Percentiles rank a stretch among this genome's conserved stretches.
Conservation (phyloP, 2,329 filamentous ascomycete genomes). For the Arthrobotrys sinensis region DNA sequence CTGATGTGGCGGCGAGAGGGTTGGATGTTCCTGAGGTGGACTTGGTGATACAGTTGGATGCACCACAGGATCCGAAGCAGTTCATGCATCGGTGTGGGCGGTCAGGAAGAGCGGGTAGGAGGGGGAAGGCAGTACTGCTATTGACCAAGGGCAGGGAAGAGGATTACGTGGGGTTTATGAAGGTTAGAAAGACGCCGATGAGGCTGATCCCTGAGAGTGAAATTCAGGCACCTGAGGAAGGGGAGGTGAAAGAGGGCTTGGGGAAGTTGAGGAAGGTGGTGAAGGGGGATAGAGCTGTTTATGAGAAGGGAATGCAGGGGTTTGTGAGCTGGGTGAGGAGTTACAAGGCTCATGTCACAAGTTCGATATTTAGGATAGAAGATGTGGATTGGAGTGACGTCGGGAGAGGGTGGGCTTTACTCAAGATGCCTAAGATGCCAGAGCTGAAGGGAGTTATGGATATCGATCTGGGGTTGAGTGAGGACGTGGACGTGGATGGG, state of each 20-base stretch:
- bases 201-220: slow-evolving; percentile 70
- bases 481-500: slow-evolving; percentile 76
- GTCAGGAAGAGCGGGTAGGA: slow-evolving; percentile 91
- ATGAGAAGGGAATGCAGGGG: slow-evolving; percentile 89
- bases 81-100: slow-evolving; percentile 96
- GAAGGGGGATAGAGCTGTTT: slow-evolving; percentile 76
- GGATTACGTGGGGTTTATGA: slow-evolving; percentile 89
- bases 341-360: slow-evolving; percentile 91
- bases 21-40: slow-evolving; percentile 94
- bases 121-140: slow-evolving; percentile 87
- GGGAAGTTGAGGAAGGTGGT: slow-evolving; percentile 75
- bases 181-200: slow-evolving; percentile 84
- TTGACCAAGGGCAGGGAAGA: slow-evolving; percentile 88
- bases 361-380: slow-evolving; percentile 86
- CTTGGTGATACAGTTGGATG: slow-evolving; percentile 89
- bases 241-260: slow-evolving; percentile 75
- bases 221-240: slow-evolving; percentile 68
- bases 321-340: slow-evolving; percentile 95
- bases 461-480: slow-evolving; percentile 76
- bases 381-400: slow-evolving; percentile 90
- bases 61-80: slow-evolving; percentile 85
- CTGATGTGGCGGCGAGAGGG: slow-evolving; percentile 90
- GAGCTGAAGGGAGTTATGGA: slow-evolving; percentile 81
- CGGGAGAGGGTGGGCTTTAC: slow-evolving; percentile 85
- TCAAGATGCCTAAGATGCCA: slow-evolving; percentile 93